Percentiles rank a stretch among this genome's conserved stretches.
These are phyloP conservation scores for Limonium bicolor DNA, from an alignment of 148 eudicot genomes.

Conservation along the genomic window DNA sequence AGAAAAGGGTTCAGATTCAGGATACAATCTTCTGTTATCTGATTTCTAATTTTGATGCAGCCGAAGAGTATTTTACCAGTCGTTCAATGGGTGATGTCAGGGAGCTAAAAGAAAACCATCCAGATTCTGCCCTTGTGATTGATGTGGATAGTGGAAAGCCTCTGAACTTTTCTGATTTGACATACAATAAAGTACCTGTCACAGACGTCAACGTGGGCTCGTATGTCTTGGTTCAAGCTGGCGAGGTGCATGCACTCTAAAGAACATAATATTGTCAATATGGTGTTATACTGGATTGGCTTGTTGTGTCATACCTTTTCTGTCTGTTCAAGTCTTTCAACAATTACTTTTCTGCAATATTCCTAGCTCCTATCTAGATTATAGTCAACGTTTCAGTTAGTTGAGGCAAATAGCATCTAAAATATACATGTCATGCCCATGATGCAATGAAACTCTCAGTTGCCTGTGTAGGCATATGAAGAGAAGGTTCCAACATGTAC, in stretches of 20 bases:
- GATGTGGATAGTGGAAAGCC: conserved; percentile 26
- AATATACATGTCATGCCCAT: too few species aligned
- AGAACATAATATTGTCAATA: not conserved
- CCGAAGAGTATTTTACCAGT: conserved; percentile 94
- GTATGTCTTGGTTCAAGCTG: conserved; percentile 92
- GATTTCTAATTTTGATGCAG: conserved; percentile 29
- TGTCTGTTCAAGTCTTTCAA: too few species aligned
- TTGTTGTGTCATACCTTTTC: too few species aligned
- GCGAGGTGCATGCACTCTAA: conserved; percentile 93
- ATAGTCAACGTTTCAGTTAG: too few species aligned
- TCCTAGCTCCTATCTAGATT: too few species aligned
- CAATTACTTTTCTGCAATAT: too few species aligned
- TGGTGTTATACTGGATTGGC: too few species aligned
- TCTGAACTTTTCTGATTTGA: conserved; percentile 55
- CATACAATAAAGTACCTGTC: conserved; percentile 63
- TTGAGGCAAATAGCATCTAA: too few species aligned
- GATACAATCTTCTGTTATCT: not conserved
- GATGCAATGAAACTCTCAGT: too few species aligned
- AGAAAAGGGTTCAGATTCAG: not conserved
- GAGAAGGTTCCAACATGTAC: too few species aligned
- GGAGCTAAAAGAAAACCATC: conserved; percentile 88
- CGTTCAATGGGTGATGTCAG: conserved; percentile 87
- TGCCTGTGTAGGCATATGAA: too few species aligned
- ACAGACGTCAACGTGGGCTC: conserved; percentile 76
- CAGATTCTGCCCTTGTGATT: conserved; percentile 80